These are phyloP conservation scores for Saturnispora bothae DNA, from an alignment of 805 yeast genomes.

Conservation along the genomic window DNA sequence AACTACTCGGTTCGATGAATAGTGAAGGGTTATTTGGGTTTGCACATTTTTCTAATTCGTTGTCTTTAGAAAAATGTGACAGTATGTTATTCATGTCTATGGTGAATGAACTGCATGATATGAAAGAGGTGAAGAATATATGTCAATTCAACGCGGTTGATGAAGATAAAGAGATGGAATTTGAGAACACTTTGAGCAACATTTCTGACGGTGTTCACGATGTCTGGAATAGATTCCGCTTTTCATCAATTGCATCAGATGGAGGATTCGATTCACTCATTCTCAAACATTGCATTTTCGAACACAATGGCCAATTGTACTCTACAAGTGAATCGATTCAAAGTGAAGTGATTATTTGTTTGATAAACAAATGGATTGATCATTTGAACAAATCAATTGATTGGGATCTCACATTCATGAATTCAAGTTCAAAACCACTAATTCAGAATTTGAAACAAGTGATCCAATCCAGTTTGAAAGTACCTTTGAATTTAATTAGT, in stretches of 20 bases:
- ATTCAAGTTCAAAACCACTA: background rate
- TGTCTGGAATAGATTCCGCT: background rate
- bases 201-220: background rate
- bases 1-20: background rate
- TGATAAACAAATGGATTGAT: background rate
- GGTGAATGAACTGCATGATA: slow-evolving; percentile 38
- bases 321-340: background rate
- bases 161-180: background rate
- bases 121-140: no score
- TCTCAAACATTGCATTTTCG: background rate
- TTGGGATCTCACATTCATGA: slow-evolving; percentile 9
- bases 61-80: background rate
- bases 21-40: background rate
- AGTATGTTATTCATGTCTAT: background rate
- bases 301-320: no score
- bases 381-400: slow-evolving; percentile 4
- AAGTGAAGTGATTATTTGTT: background rate
- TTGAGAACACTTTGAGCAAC: background rate
- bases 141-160: background rate
- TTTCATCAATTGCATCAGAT: background rate
- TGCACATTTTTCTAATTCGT: background rate
- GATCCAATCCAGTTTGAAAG: background rate
- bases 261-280: background rate
- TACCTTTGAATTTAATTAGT: background rate
- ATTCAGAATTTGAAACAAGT: background rate